Base-by-base conservation (phyloP, 768 basidiomycete species). In the Russula abietina region DNA sequence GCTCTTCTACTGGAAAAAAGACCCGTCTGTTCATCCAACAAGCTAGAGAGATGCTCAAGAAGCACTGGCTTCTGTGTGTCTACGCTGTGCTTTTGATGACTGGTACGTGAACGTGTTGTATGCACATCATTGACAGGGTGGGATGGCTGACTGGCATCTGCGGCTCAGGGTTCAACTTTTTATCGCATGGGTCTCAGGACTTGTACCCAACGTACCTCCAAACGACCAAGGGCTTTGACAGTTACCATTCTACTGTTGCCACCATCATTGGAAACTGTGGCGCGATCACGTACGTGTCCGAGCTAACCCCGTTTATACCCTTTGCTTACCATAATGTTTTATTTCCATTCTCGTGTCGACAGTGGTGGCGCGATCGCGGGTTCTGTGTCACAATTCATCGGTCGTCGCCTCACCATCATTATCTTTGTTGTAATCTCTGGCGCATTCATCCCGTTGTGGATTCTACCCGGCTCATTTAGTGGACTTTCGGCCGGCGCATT, bases 41-140 rank as follows among this genome's bases (percentile, higher is more conserved):
- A 72, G 83, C 85, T 0, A 78, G 80, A 62, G 77, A 75, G 55
- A 96, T 95, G 91, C 74, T 95, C 36, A 90, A 83, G 76, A 73
- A 70, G 14, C 91, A 98, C 72, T 96, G 92, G 93, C 67, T 86
- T 19, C 72, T 89, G 36, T 92, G 89, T 71, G 84, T 94, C 56
- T 95, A 94, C 69, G 88, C 89, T 2, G 81, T 94, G n/a, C 76
- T 93, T 57, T 79, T 94, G 61, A 91, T 93, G 89, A 85, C 86
- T 3, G 78, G 77, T 76, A 49, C 50, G 71, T 69, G 26, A 28
- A 9, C 45, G 4, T 41, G 16, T 38, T 51, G 12, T 4, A 11
- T 39, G 5, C 24, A 17, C 50, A 39, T n/a, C 4, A 36, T 36
- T 12, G 36, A 36, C 12, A 22, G 11, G 1, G 26, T 28, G 33